Conservation (phyloP, 1,139 yeast genomes). For the Candida glucosophila region DNA sequence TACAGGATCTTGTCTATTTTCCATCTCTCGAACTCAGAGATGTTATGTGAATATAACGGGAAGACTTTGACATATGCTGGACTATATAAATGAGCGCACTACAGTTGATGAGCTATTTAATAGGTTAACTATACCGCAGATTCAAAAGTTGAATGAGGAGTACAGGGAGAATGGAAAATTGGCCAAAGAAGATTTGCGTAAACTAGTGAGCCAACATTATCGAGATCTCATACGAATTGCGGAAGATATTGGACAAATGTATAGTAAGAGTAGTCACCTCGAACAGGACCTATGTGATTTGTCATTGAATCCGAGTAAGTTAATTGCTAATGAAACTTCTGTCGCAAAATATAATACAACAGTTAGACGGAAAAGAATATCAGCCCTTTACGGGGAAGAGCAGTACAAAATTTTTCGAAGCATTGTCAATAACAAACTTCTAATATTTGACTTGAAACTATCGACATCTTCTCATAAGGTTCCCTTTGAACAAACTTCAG, state of each 20-base stretch:
- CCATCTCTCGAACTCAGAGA: too few relatives aligned
- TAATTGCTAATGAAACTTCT: slow-evolving; percentile 16
- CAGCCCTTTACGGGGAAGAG: slow-evolving; percentile 9
- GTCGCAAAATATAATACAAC: slow-evolving; percentile 14
- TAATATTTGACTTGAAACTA: slow-evolving; percentile 19
- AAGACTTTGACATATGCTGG: too few relatives aligned
- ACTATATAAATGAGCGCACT: not conserved
- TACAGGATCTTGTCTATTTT: too few relatives aligned
- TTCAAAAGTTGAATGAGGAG: slow-evolving; percentile 22
- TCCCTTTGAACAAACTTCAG: too few relatives aligned
- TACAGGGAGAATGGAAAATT: slow-evolving; percentile 17
- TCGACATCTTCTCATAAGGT: too few relatives aligned
- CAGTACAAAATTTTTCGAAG: slow-evolving; percentile 17
- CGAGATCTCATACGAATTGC: slow-evolving; percentile 62
- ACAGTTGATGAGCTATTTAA: slow-evolving; percentile 25
- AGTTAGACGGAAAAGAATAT: slow-evolving; percentile 10
- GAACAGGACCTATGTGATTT: slow-evolving; percentile 23
- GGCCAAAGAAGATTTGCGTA: slow-evolving; percentile 37
- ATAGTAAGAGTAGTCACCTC: slow-evolving; percentile 22
- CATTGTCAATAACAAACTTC: slow-evolving; percentile 20
- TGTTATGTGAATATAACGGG: too few relatives aligned
- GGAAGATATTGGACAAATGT: slow-evolving; percentile 55
- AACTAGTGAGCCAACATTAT: slow-evolving; percentile 57
- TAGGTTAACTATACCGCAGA: slow-evolving; percentile 23
- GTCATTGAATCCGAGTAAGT: slow-evolving; percentile 26